Evolutionary conservation across 495 filamentous ascomycete genomes (phyloP), one percentile per base, ranked within the genome.

Genomic region (Xylaria grammica): DNA sequence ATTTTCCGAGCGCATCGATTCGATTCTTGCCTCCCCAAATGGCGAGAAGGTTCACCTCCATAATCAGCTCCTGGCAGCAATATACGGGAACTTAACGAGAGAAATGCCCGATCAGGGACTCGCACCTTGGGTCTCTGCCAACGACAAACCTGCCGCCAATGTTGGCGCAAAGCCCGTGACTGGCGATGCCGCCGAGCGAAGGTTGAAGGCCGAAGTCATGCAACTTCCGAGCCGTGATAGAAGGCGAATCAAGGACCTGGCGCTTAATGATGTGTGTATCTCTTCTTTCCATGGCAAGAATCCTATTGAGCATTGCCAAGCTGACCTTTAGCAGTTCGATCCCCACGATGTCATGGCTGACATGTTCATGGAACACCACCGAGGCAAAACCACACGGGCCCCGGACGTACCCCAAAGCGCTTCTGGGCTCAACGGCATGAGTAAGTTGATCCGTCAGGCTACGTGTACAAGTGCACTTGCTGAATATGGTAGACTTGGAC

Each of bases 161-260:
- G 79, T 87, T 60, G 86, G 89, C 50, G 87, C 86, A 54, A 94
- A 95, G 75, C 91, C 90, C 29, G 86, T 91, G 36, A 88, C 88
- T 9, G 92, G 92, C 45, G 95, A 98, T 84, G 88, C 91, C n/a
- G 88, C 90, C 38, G 95, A 98, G 77, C 89, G 94, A 72, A 84
- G 91, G 69, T 74, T 97, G 66, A 97, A 97, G 84, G 89, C 86
- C 56, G 94, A 98, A 78, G 89, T 97, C 50, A 99, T 98, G 95
- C 89, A 91, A 71, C 83, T 99, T 36, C 91, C 90, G 48, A 87
- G 89, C 17, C 81, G 95, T 69, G 94, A 98, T 73, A 84, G 95
- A 68, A 85, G 91, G 73, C 86, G 95, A 63, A 84, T 97, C 61
- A 97, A 97, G 76, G 91, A 88, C 55, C 84, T 96, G 36, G 74